Conservation (phyloP, 306 rosid species). For the Parietaria judaica region DNA sequence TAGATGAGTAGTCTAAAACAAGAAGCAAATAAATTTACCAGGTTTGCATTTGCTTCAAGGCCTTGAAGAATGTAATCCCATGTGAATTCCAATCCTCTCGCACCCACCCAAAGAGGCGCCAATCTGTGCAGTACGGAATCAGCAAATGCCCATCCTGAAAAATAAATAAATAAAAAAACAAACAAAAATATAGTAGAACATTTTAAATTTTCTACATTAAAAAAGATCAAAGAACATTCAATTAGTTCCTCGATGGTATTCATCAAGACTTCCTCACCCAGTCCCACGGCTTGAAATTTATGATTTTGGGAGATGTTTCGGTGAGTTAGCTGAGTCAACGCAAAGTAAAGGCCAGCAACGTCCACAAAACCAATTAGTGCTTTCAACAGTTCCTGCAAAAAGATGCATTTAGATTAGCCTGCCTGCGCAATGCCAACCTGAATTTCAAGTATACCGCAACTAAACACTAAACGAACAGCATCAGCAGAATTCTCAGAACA, state of each 20-base stretch:
- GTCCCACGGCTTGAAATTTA: slow-evolving; percentile 98
- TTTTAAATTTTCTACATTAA: not conserved
- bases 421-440: slow-evolving; percentile 1
- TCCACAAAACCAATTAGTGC: slow-evolving; percentile 90
- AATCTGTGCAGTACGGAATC: slow-evolving; percentile 92
- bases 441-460: not conserved
- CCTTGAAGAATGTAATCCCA: slow-evolving; percentile 97
- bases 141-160: slow-evolving; percentile 95
- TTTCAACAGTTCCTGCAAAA: slow-evolving; percentile 81
- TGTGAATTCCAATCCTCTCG: slow-evolving; percentile 96
- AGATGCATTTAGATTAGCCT: slow-evolving; percentile 11
- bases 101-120: slow-evolving; percentile 99
- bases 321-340: slow-evolving; percentile 96
- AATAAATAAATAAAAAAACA: too few species aligned
- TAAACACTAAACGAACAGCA: not conserved
- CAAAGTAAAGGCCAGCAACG: slow-evolving; percentile 97
- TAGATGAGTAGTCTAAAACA: slow-evolving; percentile 2
- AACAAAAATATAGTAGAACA: slow-evolving; percentile 9
- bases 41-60: slow-evolving; percentile 94
- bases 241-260: slow-evolving; percentile 1
- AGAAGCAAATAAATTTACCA: slow-evolving; percentile 40
- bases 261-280: slow-evolving; percentile 55
- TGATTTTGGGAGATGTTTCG: slow-evolving; percentile 95
- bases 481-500: not conserved
- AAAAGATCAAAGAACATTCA: slow-evolving; percentile 2